These are phyloP conservation scores for Tilletiaria anomala DNA, from an alignment of 1,284 basidiomycete genomes.

Conservation along the genomic window DNA sequence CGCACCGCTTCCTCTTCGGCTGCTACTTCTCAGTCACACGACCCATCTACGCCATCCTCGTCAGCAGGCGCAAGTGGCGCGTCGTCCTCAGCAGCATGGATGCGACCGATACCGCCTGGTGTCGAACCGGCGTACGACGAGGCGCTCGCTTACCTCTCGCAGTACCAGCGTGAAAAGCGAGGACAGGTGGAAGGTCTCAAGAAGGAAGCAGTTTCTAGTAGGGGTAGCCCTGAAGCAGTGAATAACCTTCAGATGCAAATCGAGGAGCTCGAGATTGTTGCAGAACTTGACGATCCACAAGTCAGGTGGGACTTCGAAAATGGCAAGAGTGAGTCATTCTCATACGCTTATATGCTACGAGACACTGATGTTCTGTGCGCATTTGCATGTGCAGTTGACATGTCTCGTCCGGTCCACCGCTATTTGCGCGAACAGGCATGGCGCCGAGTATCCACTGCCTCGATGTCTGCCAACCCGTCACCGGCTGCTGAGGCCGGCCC, in stretches of 20 bases:
- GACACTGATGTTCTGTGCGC: constrained; percentile 1
- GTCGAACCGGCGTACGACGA: constrained; percentile 67
- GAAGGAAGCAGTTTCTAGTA: constrained; percentile 3
- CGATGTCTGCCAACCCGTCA: background rate
- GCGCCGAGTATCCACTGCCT: constrained; percentile 43
- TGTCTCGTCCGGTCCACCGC: constrained; percentile 53
- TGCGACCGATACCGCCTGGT: constrained; percentile 50
- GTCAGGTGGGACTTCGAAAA: constrained; percentile 60
- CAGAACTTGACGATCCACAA: constrained; percentile 60
- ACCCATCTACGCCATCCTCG: no score
- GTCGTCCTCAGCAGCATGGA: no score
- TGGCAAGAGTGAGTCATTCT: constrained; percentile 52
- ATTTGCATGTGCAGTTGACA: constrained; percentile 30
- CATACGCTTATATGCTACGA: constrained; percentile 8
- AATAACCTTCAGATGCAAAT: constrained; percentile 42
- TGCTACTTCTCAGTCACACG: no score
- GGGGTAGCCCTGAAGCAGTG: background rate
- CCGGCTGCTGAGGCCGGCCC: background rate
- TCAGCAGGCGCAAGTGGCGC: no score
- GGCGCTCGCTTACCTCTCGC: constrained; percentile 54
- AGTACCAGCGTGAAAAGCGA: constrained; percentile 42
- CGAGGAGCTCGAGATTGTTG: constrained; percentile 50
- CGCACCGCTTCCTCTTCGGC: no score
- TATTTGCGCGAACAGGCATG: constrained; percentile 69
- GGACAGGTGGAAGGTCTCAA: no score